phyloP scores from a whole-genome alignment of 2,329 filamentous ascomycete species.

The Xylariaceae sp. region DNA sequence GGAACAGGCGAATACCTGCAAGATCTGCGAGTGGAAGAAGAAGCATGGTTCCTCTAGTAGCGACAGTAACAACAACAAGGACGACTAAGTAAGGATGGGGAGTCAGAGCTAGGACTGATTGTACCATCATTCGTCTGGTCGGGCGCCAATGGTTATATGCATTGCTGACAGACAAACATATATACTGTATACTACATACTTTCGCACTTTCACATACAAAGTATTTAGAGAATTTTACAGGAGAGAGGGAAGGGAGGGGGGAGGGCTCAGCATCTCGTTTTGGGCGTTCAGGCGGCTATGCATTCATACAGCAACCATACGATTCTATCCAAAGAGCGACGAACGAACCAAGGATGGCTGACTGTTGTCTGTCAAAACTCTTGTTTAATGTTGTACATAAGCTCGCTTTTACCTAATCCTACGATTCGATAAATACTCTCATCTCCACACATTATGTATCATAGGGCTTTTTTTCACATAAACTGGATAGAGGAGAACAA shows the following conservation, averaged over 20 bases:
- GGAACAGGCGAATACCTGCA: constrained; percentile 77
- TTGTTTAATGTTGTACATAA: too few relatives aligned
- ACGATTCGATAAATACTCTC: too few relatives aligned
- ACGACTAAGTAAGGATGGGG: constrained; percentile 33
- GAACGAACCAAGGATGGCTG: too few relatives aligned
- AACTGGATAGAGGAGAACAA: too few relatives aligned
- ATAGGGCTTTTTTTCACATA: too few relatives aligned
- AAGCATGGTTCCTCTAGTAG: constrained; percentile 50
- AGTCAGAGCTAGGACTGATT: constrained; percentile 22
- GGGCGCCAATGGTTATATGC: constrained; percentile 10
- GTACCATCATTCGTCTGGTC: constrained; percentile 16
- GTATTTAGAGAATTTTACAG: constrained; percentile 20
- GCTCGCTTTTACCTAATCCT: too few relatives aligned
- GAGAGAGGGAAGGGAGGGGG: constrained; percentile 4
- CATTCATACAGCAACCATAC: neutral
- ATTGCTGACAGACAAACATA: constrained; percentile 3
- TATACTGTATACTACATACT: constrained; percentile 27
- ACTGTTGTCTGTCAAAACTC: too few relatives aligned
- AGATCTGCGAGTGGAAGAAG: constrained; percentile 62
- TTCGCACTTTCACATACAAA: constrained; percentile 6
- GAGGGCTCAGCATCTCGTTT: constrained; percentile 20
- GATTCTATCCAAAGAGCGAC: constrained; percentile 1
- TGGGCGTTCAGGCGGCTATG: constrained; percentile 29
- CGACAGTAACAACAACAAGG: constrained; percentile 47
- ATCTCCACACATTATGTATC: too few relatives aligned